phyloP scores from a whole-genome alignment of 345 rosid species.

The Bruguiera sexangula region DNA sequence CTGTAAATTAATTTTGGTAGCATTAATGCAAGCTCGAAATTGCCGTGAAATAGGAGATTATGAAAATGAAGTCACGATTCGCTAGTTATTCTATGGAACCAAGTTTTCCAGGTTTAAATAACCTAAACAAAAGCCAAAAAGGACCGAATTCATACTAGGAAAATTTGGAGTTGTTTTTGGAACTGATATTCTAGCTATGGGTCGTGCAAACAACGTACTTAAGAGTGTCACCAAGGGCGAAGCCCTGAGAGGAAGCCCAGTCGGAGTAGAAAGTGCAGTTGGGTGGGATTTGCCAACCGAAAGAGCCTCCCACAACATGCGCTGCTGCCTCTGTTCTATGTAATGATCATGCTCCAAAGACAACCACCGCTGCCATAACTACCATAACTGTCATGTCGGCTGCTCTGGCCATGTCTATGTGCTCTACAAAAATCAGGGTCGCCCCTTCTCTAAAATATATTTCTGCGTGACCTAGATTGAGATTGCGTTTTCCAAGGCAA shows the following conservation, averaged over 20 bases:
- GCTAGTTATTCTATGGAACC: too few relatives aligned
- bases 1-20: too few relatives aligned
- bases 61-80: too few relatives aligned
- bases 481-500: too few relatives aligned
- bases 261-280: conserved; percentile 5
- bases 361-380: conserved; percentile 9
- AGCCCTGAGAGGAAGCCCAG: conserved; percentile 13
- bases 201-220: not conserved
- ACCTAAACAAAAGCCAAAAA: too few relatives aligned
- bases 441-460: conserved; percentile 2
- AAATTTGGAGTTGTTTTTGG: too few relatives aligned
- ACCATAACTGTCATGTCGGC: conserved; percentile 6
- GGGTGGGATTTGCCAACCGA: conserved; percentile 30
- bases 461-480: not conserved
- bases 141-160: too few relatives aligned
- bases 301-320: conserved; percentile 32
- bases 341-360: conserved; percentile 9
- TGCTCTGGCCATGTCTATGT: conserved; percentile 17
- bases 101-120: too few relatives aligned
- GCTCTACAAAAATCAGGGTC: conserved; percentile 20
- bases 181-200: too few relatives aligned
- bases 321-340: conserved; percentile 17
- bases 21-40: too few relatives aligned
- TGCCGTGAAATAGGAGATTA: too few relatives aligned
- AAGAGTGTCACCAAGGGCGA: conserved; percentile 16